These are phyloP conservation scores for Coemansia sp. DNA, from an alignment of 192 early-diverging fungal species.

Conservation along the genomic window DNA sequence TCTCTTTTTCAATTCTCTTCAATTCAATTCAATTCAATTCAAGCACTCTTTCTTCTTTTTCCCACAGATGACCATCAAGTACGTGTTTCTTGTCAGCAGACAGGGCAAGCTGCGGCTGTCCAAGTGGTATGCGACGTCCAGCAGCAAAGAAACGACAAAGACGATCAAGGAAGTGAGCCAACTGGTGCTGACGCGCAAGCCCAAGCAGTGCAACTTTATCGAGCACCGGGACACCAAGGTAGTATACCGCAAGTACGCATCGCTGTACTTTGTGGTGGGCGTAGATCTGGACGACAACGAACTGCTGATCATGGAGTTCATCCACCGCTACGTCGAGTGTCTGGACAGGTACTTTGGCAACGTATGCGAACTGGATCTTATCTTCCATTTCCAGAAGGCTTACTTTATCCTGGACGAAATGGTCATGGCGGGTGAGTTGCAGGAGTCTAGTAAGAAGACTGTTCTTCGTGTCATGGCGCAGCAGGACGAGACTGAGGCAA, in stretches of 20 bases:
- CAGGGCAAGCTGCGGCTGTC: conserved; percentile 82
- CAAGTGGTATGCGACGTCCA: conserved; percentile 75
- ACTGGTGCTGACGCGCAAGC: conserved; percentile 80
- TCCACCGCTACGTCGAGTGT: conserved; percentile 97
- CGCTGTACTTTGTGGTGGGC: conserved; percentile 95
- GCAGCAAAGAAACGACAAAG: conserved; percentile 90
- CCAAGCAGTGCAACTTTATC: conserved; percentile 98
- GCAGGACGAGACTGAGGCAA: conserved; percentile 71
- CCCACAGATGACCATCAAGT: conserved; percentile 57
- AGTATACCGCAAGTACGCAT: conserved; percentile 89
- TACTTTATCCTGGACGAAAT: conserved; percentile 88
- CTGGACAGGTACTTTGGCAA: conserved; percentile 97
- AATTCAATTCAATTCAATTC: neutral
- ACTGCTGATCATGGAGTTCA: conserved; percentile 88
- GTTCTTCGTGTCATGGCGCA: conserved; percentile 70
- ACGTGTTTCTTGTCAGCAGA: conserved; percentile 73
- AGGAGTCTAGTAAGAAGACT: conserved; percentile 89
- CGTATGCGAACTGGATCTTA: conserved; percentile 93
- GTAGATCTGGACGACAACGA: conserved; percentile 93
- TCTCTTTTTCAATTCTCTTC: neutral
- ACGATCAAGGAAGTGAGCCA: conserved; percentile 92
- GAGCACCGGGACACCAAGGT: conserved; percentile 92
- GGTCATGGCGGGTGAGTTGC: conserved; percentile 88
- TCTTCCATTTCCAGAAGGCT: conserved; percentile 96
- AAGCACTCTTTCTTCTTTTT: neutral